Base-by-base conservation (phyloP, 768 basidiomycete species). In the Thelephora aurantiotincta region DNA sequence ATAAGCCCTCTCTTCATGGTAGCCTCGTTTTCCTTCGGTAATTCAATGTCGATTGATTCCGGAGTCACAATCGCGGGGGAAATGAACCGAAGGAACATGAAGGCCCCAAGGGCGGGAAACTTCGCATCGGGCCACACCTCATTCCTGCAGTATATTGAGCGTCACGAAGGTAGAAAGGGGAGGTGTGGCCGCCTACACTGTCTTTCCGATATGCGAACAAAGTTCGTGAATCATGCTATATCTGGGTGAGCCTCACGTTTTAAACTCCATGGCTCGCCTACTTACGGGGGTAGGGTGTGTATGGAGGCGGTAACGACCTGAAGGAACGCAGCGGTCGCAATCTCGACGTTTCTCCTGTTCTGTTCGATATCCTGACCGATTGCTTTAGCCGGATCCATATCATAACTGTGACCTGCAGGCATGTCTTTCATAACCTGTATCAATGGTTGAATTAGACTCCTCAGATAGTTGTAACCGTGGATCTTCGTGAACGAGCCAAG, bases 11-110 rank as follows among this genome's bases (percentile, higher is more conserved):
- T 78, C 14, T 86, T 80, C 46, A 86, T 70, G 23, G 73, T 68
- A 1, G 55, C 30, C 35, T 70, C 65, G 34, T 73, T 70, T 34
- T 81, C 82, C 50, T 72, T 71, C 0, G 86, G 83, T 0, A 89
- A 57, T 51, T 88, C 82, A 35, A 96, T 68, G 55, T 96, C 93
- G 14, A 96, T 77, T 9, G 68, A 77, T 55, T 89, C 86, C 0
- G 92, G 92, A 0, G 85, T 69, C 6, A 93, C 87, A 26, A 97
- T 77, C 0, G 90, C 87, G 35, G 93, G 93, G 34, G 84, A 89
- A 50, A 94, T 88, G 61, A 94, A 94, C 78, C 92, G 75, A 37
- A 97, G 68, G 59, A 97, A 96, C 50, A 97, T 82, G 67, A 96
- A 91, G 11, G 90, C 87, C 19, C 90, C 89, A 35, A 88, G 72